A percentile compares a stretch with the other conserved stretches of the same genome.
Evolutionary conservation across 352 stramenopile genomes (phyloP).

Genomic region (Pythium chondricola): DNA sequence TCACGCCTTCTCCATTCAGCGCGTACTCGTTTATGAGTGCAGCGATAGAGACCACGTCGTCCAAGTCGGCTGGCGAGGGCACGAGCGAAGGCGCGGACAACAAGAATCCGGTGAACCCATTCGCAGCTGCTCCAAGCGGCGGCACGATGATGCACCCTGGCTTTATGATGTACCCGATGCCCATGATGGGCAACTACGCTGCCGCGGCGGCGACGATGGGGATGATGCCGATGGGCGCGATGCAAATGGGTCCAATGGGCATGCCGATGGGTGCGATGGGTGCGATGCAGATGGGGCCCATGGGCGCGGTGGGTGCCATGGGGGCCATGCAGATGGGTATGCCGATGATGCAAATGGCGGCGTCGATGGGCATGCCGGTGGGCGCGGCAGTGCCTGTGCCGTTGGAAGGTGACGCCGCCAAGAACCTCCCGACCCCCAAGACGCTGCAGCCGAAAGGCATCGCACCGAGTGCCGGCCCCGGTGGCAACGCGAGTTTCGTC

Average conservation of each 20-base stretch:
- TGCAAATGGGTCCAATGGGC: conserved; percentile 45
- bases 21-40: conserved; percentile 19
- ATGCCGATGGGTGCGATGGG: conserved; percentile 21
- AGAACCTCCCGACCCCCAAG: conserved; percentile 20
- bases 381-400: conserved; percentile 14
- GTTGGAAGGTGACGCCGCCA: conserved; percentile 23
- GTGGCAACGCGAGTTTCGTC: conserved; percentile 38
- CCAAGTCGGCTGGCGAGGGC: conserved; percentile 4
- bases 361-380: conserved; percentile 6
- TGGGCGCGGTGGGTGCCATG: conserved; percentile 44
- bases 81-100: conserved; percentile 1
- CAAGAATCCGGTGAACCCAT: background rate
- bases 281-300: conserved; percentile 22
- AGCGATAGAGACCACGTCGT: background rate
- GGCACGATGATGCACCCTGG: conserved; percentile 81
- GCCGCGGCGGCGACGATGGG: conserved; percentile 25
- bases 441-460: conserved; percentile 42
- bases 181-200: conserved; percentile 63
- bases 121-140: conserved; percentile 11
- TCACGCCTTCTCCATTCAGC: conserved; percentile 20
- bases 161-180: conserved; percentile 81
- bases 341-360: conserved; percentile 12
- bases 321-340: conserved; percentile 18
- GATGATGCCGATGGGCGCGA: conserved; percentile 41
- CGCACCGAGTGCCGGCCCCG: conserved; percentile 7